A percentile compares a stretch with the other conserved stretches of the same genome.
Evolutionary conservation across 139 green algal species (phyloP).

Genomic region (Mesotaenium endlicherianum): DNA sequence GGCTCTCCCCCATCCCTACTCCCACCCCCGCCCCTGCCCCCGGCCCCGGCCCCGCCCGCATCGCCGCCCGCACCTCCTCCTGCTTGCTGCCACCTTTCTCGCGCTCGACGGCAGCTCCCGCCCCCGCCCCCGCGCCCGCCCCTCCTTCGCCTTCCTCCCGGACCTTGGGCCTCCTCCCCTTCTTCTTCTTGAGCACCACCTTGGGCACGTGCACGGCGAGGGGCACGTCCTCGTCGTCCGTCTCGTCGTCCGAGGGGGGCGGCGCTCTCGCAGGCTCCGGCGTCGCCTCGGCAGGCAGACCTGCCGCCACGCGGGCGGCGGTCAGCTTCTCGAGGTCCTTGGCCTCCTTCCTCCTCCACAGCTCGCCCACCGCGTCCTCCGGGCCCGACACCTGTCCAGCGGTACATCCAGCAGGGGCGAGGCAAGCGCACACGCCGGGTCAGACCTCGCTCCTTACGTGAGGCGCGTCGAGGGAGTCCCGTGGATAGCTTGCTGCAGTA

Average conservation of each 20-base stretch:
- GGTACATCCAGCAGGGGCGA: background rate
- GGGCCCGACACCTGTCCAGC: background rate
- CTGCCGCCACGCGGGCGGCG: background rate
- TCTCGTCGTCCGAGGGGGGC: background rate
- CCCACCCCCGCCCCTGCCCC: background rate
- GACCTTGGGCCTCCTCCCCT: background rate
- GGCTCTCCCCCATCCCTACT: background rate
- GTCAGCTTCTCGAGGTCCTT: background rate
- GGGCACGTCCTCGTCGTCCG: background rate
- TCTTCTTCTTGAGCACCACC: background rate
- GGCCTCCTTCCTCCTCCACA: conserved; percentile 7
- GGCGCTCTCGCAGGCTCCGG: background rate
- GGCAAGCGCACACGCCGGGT: no score
- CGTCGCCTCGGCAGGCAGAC: background rate
- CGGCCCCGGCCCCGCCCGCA: background rate
- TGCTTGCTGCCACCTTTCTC: background rate
- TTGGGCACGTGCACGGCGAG: background rate
- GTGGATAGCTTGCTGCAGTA: background rate
- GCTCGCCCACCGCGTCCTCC: background rate
- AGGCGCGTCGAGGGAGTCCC: background rate
- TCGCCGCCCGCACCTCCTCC: background rate
- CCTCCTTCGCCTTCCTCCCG: background rate
- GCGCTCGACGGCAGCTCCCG: background rate
- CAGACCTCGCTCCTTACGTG: no score
- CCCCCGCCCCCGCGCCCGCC: background rate